Conservation (phyloP, 2,329 filamentous ascomycete genomes). For the Calonectria leucothoes region DNA sequence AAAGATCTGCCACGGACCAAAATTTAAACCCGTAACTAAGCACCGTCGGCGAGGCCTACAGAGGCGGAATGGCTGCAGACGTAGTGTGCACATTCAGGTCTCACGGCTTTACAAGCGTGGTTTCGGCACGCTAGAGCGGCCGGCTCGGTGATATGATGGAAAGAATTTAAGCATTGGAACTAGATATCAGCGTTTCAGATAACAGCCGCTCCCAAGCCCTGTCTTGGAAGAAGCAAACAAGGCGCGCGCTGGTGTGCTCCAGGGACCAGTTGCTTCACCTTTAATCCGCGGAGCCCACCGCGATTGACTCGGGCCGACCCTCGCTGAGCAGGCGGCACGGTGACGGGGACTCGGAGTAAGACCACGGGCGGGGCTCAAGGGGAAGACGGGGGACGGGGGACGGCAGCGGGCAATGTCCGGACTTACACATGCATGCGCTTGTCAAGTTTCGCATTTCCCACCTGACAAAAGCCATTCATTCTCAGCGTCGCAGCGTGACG, state of each 20-base stretch:
- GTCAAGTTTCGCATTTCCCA: neutral
- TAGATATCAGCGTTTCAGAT: neutral
- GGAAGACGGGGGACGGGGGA: constrained; percentile 3
- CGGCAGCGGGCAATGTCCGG: constrained; percentile 5
- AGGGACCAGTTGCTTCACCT: neutral
- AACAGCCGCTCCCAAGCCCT: neutral
- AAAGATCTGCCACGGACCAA: neutral
- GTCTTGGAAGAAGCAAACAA: neutral
- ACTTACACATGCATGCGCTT: neutral
- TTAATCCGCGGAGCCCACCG: neutral
- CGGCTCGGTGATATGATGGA: neutral
- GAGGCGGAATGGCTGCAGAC: too few species aligned
- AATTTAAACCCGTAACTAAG: neutral
- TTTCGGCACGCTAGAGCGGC: neutral
- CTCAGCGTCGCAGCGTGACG: neutral
- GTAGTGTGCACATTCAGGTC: neutral
- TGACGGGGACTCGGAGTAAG: constrained; percentile 9
- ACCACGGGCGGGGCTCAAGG: constrained; percentile 5
- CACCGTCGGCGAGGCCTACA: neutral
- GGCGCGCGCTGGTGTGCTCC: neutral
- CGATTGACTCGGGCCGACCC: constrained; percentile 15
- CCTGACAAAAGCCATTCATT: neutral
- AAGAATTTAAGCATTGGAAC: neutral
- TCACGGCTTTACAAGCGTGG: neutral
- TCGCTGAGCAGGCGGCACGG: constrained; percentile 2